These are phyloP conservation scores for Cladosporium phlei DNA, from an alignment of 2,329 filamentous ascomycete species.

Conservation along the genomic window DNA sequence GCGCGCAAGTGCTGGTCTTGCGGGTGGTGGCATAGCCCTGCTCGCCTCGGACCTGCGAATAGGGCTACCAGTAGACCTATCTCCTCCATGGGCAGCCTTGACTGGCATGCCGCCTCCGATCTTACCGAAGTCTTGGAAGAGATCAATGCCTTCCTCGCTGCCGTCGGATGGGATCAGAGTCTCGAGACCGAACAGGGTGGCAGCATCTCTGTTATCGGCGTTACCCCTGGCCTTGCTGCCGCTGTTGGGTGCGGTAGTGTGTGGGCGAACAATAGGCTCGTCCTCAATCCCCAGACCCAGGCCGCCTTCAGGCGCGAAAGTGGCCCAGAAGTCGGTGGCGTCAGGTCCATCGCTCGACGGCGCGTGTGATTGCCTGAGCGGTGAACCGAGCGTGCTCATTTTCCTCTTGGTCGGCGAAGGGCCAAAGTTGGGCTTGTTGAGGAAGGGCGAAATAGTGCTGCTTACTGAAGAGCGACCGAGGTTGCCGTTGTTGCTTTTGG, in stretches of 20 bases:
- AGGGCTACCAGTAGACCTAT: conserved; percentile 30
- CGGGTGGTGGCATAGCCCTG: conserved; percentile 22
- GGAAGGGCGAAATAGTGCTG: conserved; percentile 29
- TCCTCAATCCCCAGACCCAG: conserved; percentile 25
- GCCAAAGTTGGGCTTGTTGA: conserved; percentile 20
- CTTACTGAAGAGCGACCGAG: conserved; percentile 22
- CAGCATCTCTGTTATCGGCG: conserved; percentile 39
- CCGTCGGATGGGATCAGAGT: conserved; percentile 52
- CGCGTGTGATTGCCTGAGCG: conserved; percentile 27
- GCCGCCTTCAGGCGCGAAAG: background rate
- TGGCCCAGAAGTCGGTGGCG: conserved; percentile 6
- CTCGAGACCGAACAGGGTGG: conserved; percentile 52
- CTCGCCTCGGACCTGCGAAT: conserved; percentile 22
- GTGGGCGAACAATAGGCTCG: conserved; percentile 15
- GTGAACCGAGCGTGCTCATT: conserved; percentile 28
- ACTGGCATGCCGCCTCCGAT: conserved; percentile 49
- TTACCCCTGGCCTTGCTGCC: background rate
- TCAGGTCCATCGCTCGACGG: conserved; percentile 17
- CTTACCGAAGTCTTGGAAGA: conserved; percentile 70
- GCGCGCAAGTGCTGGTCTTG: conserved; percentile 25
- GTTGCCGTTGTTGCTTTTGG: conserved; percentile 44
- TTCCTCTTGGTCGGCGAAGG: conserved; percentile 25
- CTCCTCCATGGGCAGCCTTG: conserved; percentile 19
- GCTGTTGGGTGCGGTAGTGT: conserved; percentile 2
- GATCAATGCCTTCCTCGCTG: conserved; percentile 59